phyloP scores from a whole-genome alignment of 2,329 filamentous ascomycete genomes.

The Fusarium metavorans region DNA sequence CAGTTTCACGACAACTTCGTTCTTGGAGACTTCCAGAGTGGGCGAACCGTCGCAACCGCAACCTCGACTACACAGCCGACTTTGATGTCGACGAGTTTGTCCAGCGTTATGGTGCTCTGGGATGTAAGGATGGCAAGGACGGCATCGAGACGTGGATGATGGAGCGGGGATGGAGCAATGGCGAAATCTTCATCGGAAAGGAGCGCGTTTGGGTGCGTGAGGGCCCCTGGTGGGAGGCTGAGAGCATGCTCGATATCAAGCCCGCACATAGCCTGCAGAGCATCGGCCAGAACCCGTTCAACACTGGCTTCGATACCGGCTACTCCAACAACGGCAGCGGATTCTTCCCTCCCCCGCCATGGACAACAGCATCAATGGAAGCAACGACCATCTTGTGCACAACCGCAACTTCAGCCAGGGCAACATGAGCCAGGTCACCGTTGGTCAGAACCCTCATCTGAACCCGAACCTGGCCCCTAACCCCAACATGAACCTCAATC shows the following conservation, averaged over 20 bases:
- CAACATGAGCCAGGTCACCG: constrained; percentile 66
- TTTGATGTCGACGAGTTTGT: constrained; percentile 95
- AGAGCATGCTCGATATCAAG: constrained; percentile 94
- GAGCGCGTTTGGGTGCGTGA: constrained; percentile 98
- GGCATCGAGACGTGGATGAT: constrained; percentile 95
- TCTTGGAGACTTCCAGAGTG: constrained; percentile 95
- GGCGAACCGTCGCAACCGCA: constrained; percentile 92
- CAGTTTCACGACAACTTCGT: constrained; percentile 91
- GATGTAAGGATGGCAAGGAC: constrained; percentile 90
- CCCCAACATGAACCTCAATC: constrained; percentile 33
- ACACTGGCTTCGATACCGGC: constrained; percentile 71
- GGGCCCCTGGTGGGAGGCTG: constrained; percentile 95
- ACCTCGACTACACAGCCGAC: constrained; percentile 95
- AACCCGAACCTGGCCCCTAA: constrained; percentile 39
- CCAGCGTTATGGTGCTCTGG: constrained; percentile 82
- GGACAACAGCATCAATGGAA: constrained; percentile 72
- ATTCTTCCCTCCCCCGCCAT: constrained; percentile 77
- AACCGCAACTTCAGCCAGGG: constrained; percentile 68
- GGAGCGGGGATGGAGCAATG: constrained; percentile 97
- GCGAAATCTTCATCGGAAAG: constrained; percentile 89
- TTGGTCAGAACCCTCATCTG: constrained; percentile 53
- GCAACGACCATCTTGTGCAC: constrained; percentile 78
- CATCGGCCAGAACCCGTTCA: constrained; percentile 61
- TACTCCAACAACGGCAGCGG: constrained; percentile 76
- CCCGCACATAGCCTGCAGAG: constrained; percentile 63